Percentiles rank a stretch among this genome's conserved stretches.
Evolutionary conservation across 805 yeast genomes (phyloP).

Genomic region (Starmerella apis): DNA sequence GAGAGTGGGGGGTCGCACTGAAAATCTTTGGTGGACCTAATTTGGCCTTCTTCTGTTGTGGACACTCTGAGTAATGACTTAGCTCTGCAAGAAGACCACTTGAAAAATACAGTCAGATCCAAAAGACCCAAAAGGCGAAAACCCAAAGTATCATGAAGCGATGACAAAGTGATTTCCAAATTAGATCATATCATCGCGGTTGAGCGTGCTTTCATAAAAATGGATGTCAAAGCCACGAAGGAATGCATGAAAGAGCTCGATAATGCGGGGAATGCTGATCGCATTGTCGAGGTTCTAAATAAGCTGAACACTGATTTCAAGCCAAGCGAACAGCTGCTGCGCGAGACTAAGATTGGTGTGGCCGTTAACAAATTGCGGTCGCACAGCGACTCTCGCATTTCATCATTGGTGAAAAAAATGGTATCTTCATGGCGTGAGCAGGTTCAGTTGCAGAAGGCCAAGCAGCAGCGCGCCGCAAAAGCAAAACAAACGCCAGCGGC

Average conservation of each 20-base stretch:
- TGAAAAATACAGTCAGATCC: no score
- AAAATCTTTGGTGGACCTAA: no score
- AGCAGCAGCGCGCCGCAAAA: constrained; percentile 11
- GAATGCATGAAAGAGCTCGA: constrained; percentile 51
- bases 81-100: no score
- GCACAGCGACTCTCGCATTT: constrained; percentile 50
- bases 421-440: constrained; percentile 85
- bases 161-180: constrained; percentile 2
- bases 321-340: constrained; percentile 74
- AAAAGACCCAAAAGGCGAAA: no score
- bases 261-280: constrained; percentile 53
- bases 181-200: background rate
- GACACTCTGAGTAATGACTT: no score
- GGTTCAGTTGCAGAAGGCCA: constrained; percentile 40
- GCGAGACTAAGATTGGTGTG: constrained; percentile 95
- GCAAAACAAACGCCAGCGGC: constrained; percentile 6
- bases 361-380: constrained; percentile 82
- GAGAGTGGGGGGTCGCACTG: no score
- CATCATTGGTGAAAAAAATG: constrained; percentile 65
- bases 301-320: constrained; percentile 57
- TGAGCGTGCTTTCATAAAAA: background rate
- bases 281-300: constrained; percentile 55
- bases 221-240: constrained; percentile 24
- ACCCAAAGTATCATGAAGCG: background rate
- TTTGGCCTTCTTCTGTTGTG: no score